Evolutionary conservation across 768 basidiomycete species (phyloP), one percentile per base, ranked within the genome.

Genomic region (Megacollybia marginata): DNA sequence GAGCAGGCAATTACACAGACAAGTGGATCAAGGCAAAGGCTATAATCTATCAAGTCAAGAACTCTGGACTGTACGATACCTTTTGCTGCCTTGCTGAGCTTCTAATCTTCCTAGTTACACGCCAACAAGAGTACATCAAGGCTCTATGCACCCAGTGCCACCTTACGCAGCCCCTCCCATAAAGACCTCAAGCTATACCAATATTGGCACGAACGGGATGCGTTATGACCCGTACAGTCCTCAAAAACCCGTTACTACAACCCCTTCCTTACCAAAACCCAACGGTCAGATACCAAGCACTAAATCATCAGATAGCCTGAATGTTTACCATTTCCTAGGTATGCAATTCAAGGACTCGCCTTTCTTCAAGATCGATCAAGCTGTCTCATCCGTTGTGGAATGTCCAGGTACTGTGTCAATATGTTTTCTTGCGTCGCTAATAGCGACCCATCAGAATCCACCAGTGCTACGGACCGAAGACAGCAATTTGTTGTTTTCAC

Each of bases 341-440:
- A 80, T 92, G 42, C 80, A 78, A 44, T 92, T 92, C 69, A 89
- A 84, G 57, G 74, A 78, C 9, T 91, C 90, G 0, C 89, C 90
- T 0, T 92, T 92, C 62, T 85, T 85, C 57, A 68, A 66, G 10
- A 63, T 88, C 3, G 83, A 86, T 45, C 82, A 88, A 56, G 59
- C 71, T 5, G 79, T 89, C 10, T 87, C 86, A 2, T 50, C 53
- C 23, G 69, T 91, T 28, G 70, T 74, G 8, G 88, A 92, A 62
- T 92, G 89, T 65, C 88, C 87, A 68, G 89, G 89, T 89, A 58
- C 19, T 72, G 52, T 20, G 33, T n/a, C 55, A 31, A 53, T 28
- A 46, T 54, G 23, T 13, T 35, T 28, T 23, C 20, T 15, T 33
- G 9, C 42, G 28, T 46, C 33, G 44, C 42, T 42, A 44, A 19